phyloP scores from a whole-genome alignment of 2,329 filamentous ascomycete genomes.

The Pyricularia sp. region DNA sequence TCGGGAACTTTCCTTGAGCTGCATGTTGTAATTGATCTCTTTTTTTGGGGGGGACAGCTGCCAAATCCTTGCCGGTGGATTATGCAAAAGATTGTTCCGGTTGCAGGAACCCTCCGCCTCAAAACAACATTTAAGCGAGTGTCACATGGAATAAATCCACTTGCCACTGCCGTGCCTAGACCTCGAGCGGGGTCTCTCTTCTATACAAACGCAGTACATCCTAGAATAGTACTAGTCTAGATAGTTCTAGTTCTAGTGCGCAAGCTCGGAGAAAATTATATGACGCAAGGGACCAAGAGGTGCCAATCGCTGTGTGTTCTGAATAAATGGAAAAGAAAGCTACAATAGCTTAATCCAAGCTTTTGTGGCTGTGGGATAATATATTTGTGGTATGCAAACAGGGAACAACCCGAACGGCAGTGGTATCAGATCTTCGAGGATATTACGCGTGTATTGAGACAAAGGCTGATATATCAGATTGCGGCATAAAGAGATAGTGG shows the following conservation, averaged over 20 bases:
- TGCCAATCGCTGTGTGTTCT: background rate
- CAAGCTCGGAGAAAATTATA: background rate
- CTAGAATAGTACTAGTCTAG: background rate
- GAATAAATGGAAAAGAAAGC: too few relatives aligned
- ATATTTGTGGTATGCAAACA: background rate
- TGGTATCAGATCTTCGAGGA: background rate
- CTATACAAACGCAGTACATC: background rate
- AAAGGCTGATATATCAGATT: too few relatives aligned
- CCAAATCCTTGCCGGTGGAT: too few relatives aligned
- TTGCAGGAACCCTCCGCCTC: background rate
- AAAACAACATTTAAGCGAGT: background rate
- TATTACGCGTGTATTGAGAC: too few relatives aligned
- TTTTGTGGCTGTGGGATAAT: too few relatives aligned
- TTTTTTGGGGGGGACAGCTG: too few relatives aligned
- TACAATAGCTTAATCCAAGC: too few relatives aligned
- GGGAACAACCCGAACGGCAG: background rate
- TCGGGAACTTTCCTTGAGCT: too few relatives aligned
- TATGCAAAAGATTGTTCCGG: too few relatives aligned
- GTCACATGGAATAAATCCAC: background rate
- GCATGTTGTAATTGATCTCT: too few relatives aligned
- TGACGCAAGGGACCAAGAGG: background rate
- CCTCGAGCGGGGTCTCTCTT: background rate
- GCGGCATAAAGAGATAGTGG: background rate
- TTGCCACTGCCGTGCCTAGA: background rate
- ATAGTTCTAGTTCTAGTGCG: too few relatives aligned